Evolutionary conservation across 805 yeast species (phyloP).

Genomic region (Candida sithepensis): DNA sequence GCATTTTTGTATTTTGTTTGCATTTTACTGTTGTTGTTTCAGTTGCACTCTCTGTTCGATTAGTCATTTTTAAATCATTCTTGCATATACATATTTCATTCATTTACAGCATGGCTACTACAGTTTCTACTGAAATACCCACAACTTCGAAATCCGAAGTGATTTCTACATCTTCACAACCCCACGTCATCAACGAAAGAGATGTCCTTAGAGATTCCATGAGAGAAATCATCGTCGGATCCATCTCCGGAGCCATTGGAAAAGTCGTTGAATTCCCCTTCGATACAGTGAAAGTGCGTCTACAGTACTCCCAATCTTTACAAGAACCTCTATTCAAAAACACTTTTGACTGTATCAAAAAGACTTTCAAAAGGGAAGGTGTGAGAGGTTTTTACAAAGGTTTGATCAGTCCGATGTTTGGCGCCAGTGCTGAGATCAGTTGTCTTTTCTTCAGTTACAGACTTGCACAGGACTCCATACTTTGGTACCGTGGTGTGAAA

Average conservation of each 20-base stretch:
- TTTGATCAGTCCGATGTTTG: slow-evolving; percentile 74
- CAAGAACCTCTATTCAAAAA: slow-evolving; percentile 46
- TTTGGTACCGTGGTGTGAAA: slow-evolving; percentile 22
- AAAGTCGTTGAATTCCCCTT: slow-evolving; percentile 88
- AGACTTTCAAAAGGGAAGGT: slow-evolving; percentile 70
- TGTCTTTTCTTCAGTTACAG: slow-evolving; percentile 69
- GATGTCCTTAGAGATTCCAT: slow-evolving; percentile 22
- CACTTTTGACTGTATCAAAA: slow-evolving; percentile 60
- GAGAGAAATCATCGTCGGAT: slow-evolving; percentile 46
- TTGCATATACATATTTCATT: too few relatives aligned
- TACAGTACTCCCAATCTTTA: slow-evolving; percentile 69
- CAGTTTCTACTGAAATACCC: neutral
- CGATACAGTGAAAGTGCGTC: slow-evolving; percentile 86
- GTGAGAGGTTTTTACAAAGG: slow-evolving; percentile 76
- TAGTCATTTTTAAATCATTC: neutral
- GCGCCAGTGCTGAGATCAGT: slow-evolving; percentile 89
- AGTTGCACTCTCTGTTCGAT: neutral
- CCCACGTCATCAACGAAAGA: slow-evolving; percentile 1
- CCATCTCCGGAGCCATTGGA: slow-evolving; percentile 75
- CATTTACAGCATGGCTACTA: neutral
- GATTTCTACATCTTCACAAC: neutral
- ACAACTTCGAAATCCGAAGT: neutral
- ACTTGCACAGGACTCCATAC: slow-evolving; percentile 35
- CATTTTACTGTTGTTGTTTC: neutral
- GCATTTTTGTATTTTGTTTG: neutral